A percentile compares a stretch with the other conserved stretches of the same genome.
Evolutionary conservation across 768 basidiomycete species (phyloP).

Genomic region (Boletales sp.): DNA sequence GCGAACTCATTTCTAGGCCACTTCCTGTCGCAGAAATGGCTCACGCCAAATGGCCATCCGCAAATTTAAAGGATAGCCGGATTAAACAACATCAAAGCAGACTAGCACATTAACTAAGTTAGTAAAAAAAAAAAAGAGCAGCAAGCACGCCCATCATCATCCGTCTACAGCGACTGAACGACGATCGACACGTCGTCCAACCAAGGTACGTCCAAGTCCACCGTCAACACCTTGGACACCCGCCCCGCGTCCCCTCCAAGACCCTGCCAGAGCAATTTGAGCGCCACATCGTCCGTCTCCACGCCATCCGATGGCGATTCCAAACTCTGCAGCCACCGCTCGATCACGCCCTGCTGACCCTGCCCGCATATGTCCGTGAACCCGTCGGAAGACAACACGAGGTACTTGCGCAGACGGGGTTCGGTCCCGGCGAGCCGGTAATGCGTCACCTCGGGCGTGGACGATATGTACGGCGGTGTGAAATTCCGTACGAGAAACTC

Average conservation of each 20-base stretch:
- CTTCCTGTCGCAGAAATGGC: no score
- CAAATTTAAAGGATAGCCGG: neutral
- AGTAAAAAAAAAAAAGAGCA: neutral
- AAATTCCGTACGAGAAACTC: constrained; percentile 59
- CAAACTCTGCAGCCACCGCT: constrained; percentile 50
- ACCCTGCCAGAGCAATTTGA: constrained; percentile 52
- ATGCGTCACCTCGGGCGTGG: constrained; percentile 61
- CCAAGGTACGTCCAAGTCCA: constrained; percentile 65
- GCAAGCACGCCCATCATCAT: no score
- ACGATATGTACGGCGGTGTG: constrained; percentile 65
- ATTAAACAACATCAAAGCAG: no score
- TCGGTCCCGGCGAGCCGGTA: constrained; percentile 38
- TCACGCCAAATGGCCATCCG: no score
- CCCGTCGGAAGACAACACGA: constrained; percentile 65
- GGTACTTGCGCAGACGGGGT: constrained; percentile 41
- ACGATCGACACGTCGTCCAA: constrained; percentile 67
- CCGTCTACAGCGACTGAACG: constrained; percentile 49
- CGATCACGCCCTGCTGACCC: constrained; percentile 43
- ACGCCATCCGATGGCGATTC: constrained; percentile 22
- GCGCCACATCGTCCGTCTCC: constrained; percentile 45
- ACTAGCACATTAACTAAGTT: neutral
- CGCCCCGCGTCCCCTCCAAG: constrained; percentile 53
- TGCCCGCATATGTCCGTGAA: constrained; percentile 59
- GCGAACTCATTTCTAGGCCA: no score
- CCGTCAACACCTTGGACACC: constrained; percentile 56